These are phyloP conservation scores for Talaromyces stipitatus DNA, from an alignment of 495 filamentous ascomycete species.

Conservation along the genomic window DNA sequence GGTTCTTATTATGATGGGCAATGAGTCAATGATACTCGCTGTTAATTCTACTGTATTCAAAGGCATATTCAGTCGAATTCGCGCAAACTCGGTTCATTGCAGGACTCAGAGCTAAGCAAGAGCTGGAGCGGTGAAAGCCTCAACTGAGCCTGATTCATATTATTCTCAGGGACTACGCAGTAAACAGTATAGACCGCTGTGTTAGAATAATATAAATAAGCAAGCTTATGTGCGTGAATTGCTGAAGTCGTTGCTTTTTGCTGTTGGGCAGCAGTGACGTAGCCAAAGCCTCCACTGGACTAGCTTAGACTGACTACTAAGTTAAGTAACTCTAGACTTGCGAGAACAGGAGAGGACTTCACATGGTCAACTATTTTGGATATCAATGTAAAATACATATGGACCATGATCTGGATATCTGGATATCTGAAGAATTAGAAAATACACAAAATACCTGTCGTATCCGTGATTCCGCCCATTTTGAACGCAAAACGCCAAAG, in stretches of 20 bases:
- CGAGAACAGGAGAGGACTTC: not conserved
- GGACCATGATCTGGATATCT: not conserved
- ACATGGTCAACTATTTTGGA: not conserved
- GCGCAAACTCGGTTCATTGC: not conserved
- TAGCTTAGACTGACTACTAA: not conserved
- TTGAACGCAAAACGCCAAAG: not conserved
- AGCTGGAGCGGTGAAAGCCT: not conserved
- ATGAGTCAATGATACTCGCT: not conserved
- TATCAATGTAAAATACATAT: not conserved
- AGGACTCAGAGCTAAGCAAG: not conserved
- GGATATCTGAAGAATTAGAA: not conserved
- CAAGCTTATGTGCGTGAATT: too few species aligned
- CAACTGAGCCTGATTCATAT: not conserved
- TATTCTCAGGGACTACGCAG: not conserved
- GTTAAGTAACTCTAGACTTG: not conserved
- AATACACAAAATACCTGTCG: not conserved
- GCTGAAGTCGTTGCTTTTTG: too few species aligned
- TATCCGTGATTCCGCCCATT: not conserved
- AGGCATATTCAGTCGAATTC: not conserved
- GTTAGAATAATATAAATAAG: too few species aligned
- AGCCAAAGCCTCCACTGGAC: not conserved
- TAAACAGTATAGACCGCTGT: not conserved
- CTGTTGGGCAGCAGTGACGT: constrained; percentile 2
- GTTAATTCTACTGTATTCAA: not conserved
- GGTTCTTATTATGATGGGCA: not conserved